Evolutionary conservation across 2,329 filamentous ascomycete species (phyloP), one percentile per base, ranked within the genome.

Genomic region (Diaporthe sp.): DNA sequence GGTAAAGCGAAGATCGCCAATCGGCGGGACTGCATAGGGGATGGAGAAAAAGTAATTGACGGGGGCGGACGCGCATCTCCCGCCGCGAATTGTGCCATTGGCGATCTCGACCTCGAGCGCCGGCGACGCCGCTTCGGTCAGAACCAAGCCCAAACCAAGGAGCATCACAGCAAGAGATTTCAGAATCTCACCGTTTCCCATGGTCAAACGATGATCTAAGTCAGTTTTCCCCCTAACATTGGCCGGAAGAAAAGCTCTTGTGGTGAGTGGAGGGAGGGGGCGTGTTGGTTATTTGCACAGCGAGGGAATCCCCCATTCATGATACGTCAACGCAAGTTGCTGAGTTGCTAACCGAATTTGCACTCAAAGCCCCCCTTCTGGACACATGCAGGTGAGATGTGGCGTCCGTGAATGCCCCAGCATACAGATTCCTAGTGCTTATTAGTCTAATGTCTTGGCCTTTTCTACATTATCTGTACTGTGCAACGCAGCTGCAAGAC

Each of bases 21-120:
- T 82, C 19, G 88, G 86, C 2, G 86, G 84, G 3, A 85, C 78
- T 0, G 85, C 87, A 75, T 88, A 89, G 0, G 86, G 87, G 22
- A 89, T 83, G 1, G 87, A 86, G 2, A 86, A 80, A 76, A 89
- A 90, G 22, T 80, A 77, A 35, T 86, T 83, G 19, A 86, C 60
- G 38, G 58, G 3, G n/a, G 58, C n/a, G 38, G 58, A 61, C 15
- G 13, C 58, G 38, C 58, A 61, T 30, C 35, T 6, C n/a, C n/a
- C 58, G 15, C 58, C 58, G 33, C 58, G 58, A 28, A 61, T 13
- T 15, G 58, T 61, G 58, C 58, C 58, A 30, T 61, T 45, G 38
- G 58, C 38, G n/a, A 61, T 42, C 38, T 61, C 38, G 38, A 45
- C 38, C 35, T 42, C n/a, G 5, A 38, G 38, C 4, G 58, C n/a